Percentiles rank a stretch among this genome's conserved stretches.
These are phyloP conservation scores for Nemania sp. DNA, from an alignment of 2,329 filamentous ascomycete species.

Conservation along the genomic window DNA sequence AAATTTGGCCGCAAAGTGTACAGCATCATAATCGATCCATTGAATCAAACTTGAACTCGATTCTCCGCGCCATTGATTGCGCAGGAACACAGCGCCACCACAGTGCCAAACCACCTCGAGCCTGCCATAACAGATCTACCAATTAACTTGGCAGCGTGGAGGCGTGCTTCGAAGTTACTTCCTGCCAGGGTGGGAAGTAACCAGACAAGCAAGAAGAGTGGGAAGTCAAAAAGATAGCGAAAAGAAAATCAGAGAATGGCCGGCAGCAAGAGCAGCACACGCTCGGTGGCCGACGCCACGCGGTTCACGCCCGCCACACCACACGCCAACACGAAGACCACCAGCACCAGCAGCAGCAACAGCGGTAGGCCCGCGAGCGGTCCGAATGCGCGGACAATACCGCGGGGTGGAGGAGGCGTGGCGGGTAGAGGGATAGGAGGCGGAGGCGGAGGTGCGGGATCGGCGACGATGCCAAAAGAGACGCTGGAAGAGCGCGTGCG, in stretches of 20 bases:
- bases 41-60: background rate
- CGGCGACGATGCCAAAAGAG: conserved; percentile 48
- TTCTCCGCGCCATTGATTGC: background rate
- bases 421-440: background rate
- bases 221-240: background rate
- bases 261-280: conserved; percentile 47
- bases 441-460: background rate
- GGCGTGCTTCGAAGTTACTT: background rate
- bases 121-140: too few species aligned
- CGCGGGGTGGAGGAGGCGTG: conserved; percentile 31
- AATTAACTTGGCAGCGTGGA: background rate
- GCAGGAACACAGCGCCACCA: too few species aligned
- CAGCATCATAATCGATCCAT: background rate
- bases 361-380: conserved; percentile 19
- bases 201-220: background rate
- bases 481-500: conserved; percentile 71
- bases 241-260: conserved; percentile 2
- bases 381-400: conserved; percentile 25
- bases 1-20: conserved; percentile 8
- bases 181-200: background rate
- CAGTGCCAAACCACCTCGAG: too few species aligned
- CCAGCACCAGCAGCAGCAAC: conserved; percentile 34
- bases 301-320: conserved; percentile 73
- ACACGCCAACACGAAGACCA: conserved; percentile 68
- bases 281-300: conserved; percentile 78